Evolutionary conservation across 2,329 filamentous ascomycete species (phyloP).

Genomic region (Ophiostoma novo-ulmi): DNA sequence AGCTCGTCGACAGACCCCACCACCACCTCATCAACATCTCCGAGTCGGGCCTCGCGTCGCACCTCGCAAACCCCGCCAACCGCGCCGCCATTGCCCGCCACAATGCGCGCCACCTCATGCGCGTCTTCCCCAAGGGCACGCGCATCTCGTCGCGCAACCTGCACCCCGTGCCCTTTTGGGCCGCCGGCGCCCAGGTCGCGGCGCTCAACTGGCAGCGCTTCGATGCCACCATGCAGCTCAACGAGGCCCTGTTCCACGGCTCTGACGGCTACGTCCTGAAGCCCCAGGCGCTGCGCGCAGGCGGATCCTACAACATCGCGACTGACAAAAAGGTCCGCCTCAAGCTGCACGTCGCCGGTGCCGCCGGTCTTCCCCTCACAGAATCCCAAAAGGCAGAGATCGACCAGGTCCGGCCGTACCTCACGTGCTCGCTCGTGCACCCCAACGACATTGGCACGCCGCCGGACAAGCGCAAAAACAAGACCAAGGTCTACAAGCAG

Average conservation of each 20-base stretch:
- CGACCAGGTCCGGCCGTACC: neutral
- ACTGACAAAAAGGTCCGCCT: neutral
- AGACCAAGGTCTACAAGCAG: slow-evolving; percentile 5
- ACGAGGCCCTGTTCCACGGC: slow-evolving; percentile 1
- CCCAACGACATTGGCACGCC: slow-evolving; percentile 5
- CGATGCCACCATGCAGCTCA: slow-evolving; percentile 9
- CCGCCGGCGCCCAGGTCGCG: slow-evolving; percentile 8
- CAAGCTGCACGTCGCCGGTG: slow-evolving; percentile 5
- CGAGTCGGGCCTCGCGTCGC: neutral
- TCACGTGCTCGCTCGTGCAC: slow-evolving; percentile 12
- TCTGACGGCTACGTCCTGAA: slow-evolving; percentile 7
- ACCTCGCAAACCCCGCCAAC: slow-evolving; percentile 3
- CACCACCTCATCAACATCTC: slow-evolving; percentile 10
- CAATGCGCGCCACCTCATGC: slow-evolving; percentile 11
- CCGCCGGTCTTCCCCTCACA: neutral
- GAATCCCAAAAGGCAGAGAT: neutral
- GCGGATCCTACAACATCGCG: neutral
- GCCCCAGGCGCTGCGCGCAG: neutral
- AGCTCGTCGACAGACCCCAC: neutral
- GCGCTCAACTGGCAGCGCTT: slow-evolving; percentile 13
- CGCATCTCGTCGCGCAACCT: slow-evolving; percentile 13
- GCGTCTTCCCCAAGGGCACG: slow-evolving; percentile 11
- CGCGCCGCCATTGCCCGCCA: slow-evolving; percentile 6
- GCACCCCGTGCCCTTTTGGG: slow-evolving; percentile 6
- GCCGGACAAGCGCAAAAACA: neutral